These are phyloP conservation scores for Neurospora sp. DNA, from an alignment of 2,329 filamentous ascomycete genomes.

Conservation along the genomic window DNA sequence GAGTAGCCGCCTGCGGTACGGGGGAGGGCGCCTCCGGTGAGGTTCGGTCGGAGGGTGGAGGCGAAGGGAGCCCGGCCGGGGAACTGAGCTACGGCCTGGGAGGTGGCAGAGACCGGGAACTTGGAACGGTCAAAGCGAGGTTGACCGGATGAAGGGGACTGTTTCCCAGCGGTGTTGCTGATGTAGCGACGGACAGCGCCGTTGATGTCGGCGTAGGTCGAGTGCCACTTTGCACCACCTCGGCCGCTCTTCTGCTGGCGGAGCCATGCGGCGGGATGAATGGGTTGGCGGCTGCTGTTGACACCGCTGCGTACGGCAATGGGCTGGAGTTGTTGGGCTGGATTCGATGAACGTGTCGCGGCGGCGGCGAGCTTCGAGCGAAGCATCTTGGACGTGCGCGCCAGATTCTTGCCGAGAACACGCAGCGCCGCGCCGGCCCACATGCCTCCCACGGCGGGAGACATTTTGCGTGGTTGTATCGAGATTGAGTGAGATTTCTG, in stretches of 20 bases:
- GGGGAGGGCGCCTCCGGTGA: slow-evolving; percentile 78
- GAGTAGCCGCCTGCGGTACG: slow-evolving; percentile 85
- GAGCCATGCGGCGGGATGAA: slow-evolving; percentile 41
- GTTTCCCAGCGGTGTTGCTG: slow-evolving; percentile 28
- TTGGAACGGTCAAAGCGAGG: slow-evolving; percentile 37
- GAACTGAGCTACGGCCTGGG: slow-evolving; percentile 46
- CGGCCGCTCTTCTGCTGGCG: slow-evolving; percentile 36
- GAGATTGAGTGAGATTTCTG: not conserved
- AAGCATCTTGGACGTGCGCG: slow-evolving; percentile 34
- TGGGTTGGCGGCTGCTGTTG: slow-evolving; percentile 35
- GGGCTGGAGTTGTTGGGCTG: slow-evolving; percentile 32
- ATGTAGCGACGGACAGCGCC: slow-evolving; percentile 41
- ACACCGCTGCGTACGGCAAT: slow-evolving; percentile 31
- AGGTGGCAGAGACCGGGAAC: slow-evolving; percentile 39
- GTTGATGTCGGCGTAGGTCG: slow-evolving; percentile 35
- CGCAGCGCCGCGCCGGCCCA: slow-evolving; percentile 48
- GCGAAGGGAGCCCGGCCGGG: slow-evolving; percentile 78
- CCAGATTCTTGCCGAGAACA: slow-evolving; percentile 41
- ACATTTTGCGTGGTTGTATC: slow-evolving; percentile 33
- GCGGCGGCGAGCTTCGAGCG: slow-evolving; percentile 36
- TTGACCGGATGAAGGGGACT: slow-evolving; percentile 22
- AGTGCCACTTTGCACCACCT: slow-evolving; percentile 37
- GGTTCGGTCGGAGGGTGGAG: slow-evolving; percentile 77
- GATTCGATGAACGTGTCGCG: slow-evolving; percentile 34
- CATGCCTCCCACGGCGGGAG: slow-evolving; percentile 41